A percentile compares a stretch with the other conserved stretches of the same genome.
Evolutionary conservation across 2,329 filamentous ascomycete genomes (phyloP).

Genomic region (Falciphora oryzae): DNA sequence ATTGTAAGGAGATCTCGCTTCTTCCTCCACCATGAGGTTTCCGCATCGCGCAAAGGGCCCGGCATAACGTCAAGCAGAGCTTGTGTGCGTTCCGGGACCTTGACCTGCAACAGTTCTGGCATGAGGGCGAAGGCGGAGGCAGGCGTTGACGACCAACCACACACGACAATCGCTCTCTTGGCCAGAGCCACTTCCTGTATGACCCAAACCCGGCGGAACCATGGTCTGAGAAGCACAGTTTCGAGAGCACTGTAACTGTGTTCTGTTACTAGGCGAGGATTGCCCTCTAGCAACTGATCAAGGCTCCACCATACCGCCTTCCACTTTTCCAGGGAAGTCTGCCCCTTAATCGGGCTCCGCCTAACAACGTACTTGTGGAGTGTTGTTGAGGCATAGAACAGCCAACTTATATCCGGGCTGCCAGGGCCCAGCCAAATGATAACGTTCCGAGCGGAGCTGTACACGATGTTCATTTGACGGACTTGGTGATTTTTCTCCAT

Average conservation of each 20-base stretch:
- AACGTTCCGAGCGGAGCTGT: background rate
- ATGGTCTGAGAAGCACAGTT: background rate
- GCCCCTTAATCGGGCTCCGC: no score
- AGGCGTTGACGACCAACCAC: background rate
- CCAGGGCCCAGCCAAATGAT: constrained; percentile 5
- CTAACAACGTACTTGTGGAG: no score
- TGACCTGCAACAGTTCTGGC: background rate
- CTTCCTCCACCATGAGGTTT: constrained; percentile 4
- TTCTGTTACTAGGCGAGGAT: no score
- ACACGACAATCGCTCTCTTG: background rate
- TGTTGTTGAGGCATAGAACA: no score
- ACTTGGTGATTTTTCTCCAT: constrained; percentile 1
- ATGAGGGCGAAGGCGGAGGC: constrained; percentile 2
- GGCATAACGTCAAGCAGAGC: constrained; percentile 3
- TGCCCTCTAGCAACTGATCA: no score
- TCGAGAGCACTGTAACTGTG: background rate
- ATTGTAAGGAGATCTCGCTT: background rate
- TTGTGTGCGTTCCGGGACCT: background rate
- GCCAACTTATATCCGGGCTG: background rate
- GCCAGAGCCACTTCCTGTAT: background rate
- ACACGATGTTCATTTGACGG: constrained; percentile 1
- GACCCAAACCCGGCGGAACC: constrained; percentile 3
- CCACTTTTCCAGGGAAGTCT: background rate
- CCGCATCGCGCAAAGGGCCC: background rate
- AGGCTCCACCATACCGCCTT: no score